Evolutionary conservation across 805 yeast species (phyloP), one percentile per base, ranked within the genome.

Genomic region (Ogataea chonburiensis): DNA sequence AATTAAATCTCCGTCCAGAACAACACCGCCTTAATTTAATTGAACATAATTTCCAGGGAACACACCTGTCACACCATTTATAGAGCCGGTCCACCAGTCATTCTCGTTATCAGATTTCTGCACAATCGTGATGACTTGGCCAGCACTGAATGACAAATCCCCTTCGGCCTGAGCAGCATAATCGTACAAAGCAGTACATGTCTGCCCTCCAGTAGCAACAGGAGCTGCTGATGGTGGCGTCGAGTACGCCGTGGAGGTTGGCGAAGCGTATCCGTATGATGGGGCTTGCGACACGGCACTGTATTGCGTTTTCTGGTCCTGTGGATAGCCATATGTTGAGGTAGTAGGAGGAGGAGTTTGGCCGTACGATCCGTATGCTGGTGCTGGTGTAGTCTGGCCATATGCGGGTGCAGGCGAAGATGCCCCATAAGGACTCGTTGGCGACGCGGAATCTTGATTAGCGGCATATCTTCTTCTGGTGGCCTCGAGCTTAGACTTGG

Each of bases 11-110:
- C 31, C 31, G n/a, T n/a, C n/a, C n/a, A n/a, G n/a, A n/a, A n/a
- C 17, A 28, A 22, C 35, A 37, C 34, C 25, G 14, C 21, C 19
- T 46, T 52, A 61, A 50, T 78, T 78, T 49, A 86, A 60, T 58
- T 84, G 91, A 17, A 93, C 98, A 54, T 93, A 93, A 58, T 91
- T 93, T 7, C 96, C 98, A 5, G 98, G 98, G 68, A 94, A 93
- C 8, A 81, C 83, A 40, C 98, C 98, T 41, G 82, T 80, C 41
- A 71, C 81, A 7, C 96, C 97, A 51, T 87, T 86, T 45, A 74
- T 66, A 24, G 71, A 65, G 10, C 98, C 98, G 0, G 96, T 87
- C 98, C 98, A 93, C 98, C 98, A 93, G 5, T 95, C 98, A 53
- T 86, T 87, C 35, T 80, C 73, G 58, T 88, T 96, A 0, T 76